Percentiles rank a stretch among this genome's conserved stretches.
phyloP scores from a whole-genome alignment of 2,329 filamentous ascomycete species.

The Sarocladium oryzae region DNA sequence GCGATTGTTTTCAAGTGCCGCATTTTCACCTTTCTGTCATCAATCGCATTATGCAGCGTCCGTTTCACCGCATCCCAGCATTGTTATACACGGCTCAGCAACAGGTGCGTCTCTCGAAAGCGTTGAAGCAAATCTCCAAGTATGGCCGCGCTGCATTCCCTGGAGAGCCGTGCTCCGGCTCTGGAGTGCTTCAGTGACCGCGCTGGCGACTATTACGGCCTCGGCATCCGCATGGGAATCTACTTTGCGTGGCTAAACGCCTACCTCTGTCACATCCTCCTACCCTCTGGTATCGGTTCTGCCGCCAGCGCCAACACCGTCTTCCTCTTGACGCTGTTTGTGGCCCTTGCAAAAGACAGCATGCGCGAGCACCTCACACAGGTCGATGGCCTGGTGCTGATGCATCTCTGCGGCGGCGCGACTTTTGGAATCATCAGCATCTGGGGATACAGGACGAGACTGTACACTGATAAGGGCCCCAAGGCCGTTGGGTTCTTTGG shows the following conservation, averaged over 20 bases:
- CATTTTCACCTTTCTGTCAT: too few relatives aligned
- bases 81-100: too few relatives aligned
- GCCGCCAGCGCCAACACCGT: slow-evolving; percentile 22
- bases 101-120: too few relatives aligned
- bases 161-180: not conserved
- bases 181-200: slow-evolving; percentile 14
- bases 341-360: slow-evolving; percentile 19
- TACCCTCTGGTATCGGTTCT: slow-evolving; percentile 17
- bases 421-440: slow-evolving; percentile 21
- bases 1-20: too few relatives aligned
- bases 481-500: slow-evolving; percentile 17
- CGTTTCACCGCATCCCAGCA: too few relatives aligned
- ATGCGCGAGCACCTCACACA: slow-evolving; percentile 12
- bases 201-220: slow-evolving; percentile 25
- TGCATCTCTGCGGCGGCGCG: slow-evolving; percentile 23
- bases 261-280: slow-evolving; percentile 21
- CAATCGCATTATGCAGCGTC: too few relatives aligned
- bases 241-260: slow-evolving; percentile 24
- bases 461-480: slow-evolving; percentile 16
- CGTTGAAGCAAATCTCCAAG: too few relatives aligned
- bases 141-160: too few relatives aligned
- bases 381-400: slow-evolving; percentile 21
- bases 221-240: slow-evolving; percentile 25
- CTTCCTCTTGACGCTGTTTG: slow-evolving; percentile 24
- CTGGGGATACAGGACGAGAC: slow-evolving; percentile 21